Base-by-base conservation (phyloP, 495 filamentous ascomycete species). In the Penicillium diatomitis region DNA sequence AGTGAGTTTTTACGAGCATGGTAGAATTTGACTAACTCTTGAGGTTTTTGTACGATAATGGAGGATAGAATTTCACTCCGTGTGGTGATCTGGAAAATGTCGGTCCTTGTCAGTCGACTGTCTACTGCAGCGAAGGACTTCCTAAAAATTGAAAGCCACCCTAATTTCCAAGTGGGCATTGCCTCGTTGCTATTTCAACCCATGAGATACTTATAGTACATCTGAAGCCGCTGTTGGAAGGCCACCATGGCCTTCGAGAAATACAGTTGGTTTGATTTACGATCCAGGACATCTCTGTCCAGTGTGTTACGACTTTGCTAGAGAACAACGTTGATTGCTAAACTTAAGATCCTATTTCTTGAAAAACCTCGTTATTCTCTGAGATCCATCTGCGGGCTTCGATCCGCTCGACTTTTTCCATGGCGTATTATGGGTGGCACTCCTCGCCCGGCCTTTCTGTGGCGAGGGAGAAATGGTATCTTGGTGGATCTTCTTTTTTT, bases 361-460 rank as follows among this genome's bases (percentile, higher is more conserved):
- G 67, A 94, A 92, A 62, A 94, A 95, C 46, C 76, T 88, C 0
- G 89, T 95, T 49, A 95, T 95, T 67, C 82, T 85, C 64, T 85
- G 83, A 44, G 78, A 87, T 7, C 85, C 82, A 42, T 76, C 74
- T 3, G 65, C 62, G n/a, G 63, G 44, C 54, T 86, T 73, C 48
- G 70, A 68, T 37, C 56, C 68, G 39, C 51, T 69, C 5, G 64
- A 12, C 40, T 62, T 63, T 56, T 79, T 83, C 44, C 66, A 65
- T 7, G 74, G 65, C 8, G 70, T 71, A 52, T 75, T 71, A 27
- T 62, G 68, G 4, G 63, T 72, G 3, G 71, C 64, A 45, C 67
- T 71, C 10, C 65, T 62, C 44, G 59, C 59, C 48, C 66, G 64
- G 38, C 48, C 52, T 34, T 62, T 64, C 55, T 61, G 57, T 38